Evolutionary conservation across 1,139 yeast genomes (phyloP).

Genomic region (Yamadazyma taylorii): DNA sequence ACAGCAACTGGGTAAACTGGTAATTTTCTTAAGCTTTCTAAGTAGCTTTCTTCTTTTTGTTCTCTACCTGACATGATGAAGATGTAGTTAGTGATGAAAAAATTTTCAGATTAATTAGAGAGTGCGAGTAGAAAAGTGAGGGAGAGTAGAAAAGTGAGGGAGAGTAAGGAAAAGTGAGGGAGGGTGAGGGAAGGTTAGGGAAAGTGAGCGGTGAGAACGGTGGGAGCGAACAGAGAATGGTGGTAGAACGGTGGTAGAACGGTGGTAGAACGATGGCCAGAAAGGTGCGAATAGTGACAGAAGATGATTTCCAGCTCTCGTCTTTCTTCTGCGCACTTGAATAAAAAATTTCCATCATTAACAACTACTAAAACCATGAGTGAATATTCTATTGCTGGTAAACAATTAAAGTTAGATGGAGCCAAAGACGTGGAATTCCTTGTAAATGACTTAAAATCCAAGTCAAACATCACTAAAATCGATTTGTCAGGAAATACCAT

Average conservation of each 20-base stretch:
- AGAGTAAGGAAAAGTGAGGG: too few relatives aligned
- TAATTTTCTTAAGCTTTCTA: conserved; percentile 54
- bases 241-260: too few relatives aligned
- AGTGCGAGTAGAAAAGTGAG: too few relatives aligned
- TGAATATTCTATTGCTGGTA: conserved; percentile 64
- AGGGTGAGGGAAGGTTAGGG: too few relatives aligned
- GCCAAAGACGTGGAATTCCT: conserved; percentile 61
- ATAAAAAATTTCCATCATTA: too few relatives aligned
- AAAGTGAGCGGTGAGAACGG: too few relatives aligned
- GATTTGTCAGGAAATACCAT: conserved; percentile 92
- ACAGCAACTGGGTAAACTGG: conserved; percentile 66
- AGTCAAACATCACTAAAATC: conserved; percentile 48
- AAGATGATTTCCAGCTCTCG: too few relatives aligned
- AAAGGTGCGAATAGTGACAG: too few relatives aligned
- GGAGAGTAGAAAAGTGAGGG: too few relatives aligned
- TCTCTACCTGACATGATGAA: conserved; percentile 29
- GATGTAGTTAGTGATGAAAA: neutral
- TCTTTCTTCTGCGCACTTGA: too few relatives aligned
- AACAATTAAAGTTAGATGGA: conserved; percentile 73
- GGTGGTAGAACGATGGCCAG: too few relatives aligned
- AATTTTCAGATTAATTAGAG: neutral
- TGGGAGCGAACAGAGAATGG: too few relatives aligned
- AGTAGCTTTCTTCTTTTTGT: conserved; percentile 32
- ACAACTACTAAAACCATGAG: conserved; percentile 4
- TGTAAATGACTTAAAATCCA: conserved; percentile 13